Conservation (phyloP, 306 rosid species). For the Quercus bicolor region DNA sequence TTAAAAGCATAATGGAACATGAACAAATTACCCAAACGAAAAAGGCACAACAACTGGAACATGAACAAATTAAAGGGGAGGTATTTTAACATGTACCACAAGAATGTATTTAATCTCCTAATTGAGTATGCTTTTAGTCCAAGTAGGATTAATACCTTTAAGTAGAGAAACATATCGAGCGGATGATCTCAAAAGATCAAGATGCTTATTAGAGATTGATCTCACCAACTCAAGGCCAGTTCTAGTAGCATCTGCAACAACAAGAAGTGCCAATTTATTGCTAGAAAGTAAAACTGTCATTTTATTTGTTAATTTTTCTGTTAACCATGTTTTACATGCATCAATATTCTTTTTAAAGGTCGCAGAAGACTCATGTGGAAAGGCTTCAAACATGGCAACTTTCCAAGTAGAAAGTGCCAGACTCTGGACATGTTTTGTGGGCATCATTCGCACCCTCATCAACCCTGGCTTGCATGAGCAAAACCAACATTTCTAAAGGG, state of each 20-base stretch:
- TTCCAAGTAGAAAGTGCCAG: background rate
- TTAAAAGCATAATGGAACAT: background rate
- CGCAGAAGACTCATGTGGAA: background rate
- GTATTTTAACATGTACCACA: background rate
- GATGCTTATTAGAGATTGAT: conserved; percentile 66
- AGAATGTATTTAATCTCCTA: background rate
- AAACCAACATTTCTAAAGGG: background rate
- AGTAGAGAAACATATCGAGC: conserved; percentile 63
- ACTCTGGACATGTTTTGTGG: background rate
- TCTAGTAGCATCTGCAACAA: conserved; percentile 50
- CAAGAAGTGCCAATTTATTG: conserved; percentile 26
- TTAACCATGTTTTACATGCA: background rate
- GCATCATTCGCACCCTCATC: conserved; percentile 2
- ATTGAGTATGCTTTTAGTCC: background rate
- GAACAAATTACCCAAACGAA: background rate
- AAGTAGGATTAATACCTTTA: conserved; percentile 48
- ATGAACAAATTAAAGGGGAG: background rate
- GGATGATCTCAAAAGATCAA: conserved; percentile 74
- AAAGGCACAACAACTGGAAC: background rate
- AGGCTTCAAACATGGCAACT: conserved; percentile 12
- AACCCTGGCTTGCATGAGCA: background rate
- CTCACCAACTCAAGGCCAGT: conserved; percentile 50
- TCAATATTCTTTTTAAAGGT: background rate
- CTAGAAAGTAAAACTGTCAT: conserved; percentile 2
- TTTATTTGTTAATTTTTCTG: background rate